Percentiles rank a stretch among this genome's conserved stretches.
These are phyloP conservation scores for Craspedostauros australis DNA, from an alignment of 108 stramenopile genomes.

Conservation along the genomic window DNA sequence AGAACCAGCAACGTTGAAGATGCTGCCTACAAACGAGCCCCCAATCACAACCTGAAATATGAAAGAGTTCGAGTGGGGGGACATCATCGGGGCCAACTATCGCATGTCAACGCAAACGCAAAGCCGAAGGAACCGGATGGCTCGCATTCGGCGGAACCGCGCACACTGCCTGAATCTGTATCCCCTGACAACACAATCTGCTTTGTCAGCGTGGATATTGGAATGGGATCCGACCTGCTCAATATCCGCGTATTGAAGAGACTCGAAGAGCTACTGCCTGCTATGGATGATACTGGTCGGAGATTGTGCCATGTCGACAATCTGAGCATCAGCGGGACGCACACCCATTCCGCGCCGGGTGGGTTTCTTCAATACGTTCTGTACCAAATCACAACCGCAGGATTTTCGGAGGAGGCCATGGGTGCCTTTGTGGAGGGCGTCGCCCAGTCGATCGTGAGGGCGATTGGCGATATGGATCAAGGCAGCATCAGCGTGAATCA, in stretches of 20 bases:
- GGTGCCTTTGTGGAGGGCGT: constrained; percentile 41
- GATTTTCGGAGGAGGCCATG: constrained; percentile 39
- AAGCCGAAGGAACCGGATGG: constrained; percentile 2
- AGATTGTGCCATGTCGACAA: constrained; percentile 18
- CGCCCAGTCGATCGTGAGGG: constrained; percentile 23
- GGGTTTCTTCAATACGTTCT: constrained; percentile 57
- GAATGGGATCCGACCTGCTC: constrained; percentile 42
- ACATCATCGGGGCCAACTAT: background rate
- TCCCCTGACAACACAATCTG: constrained; percentile 24
- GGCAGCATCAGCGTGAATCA: constrained; percentile 1
- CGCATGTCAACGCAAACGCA: no score
- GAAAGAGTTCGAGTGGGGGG: background rate
- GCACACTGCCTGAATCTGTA: no score
- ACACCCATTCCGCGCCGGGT: constrained; percentile 51
- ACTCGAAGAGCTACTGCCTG: constrained; percentile 18
- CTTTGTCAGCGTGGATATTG: constrained; percentile 47
- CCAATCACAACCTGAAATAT: background rate
- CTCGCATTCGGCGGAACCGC: no score
- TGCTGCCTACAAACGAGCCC: background rate
- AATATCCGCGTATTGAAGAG: constrained; percentile 20
- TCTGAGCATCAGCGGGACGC: constrained; percentile 38
- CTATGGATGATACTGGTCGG: background rate
- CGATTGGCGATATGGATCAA: constrained; percentile 24
- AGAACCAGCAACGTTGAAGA: background rate
- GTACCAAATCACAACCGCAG: constrained; percentile 43